A percentile compares a stretch with the other conserved stretches of the same genome.
Conservation (phyloP, 2,329 filamentous ascomycete species). For the Fusarium odoratissimum region DNA sequence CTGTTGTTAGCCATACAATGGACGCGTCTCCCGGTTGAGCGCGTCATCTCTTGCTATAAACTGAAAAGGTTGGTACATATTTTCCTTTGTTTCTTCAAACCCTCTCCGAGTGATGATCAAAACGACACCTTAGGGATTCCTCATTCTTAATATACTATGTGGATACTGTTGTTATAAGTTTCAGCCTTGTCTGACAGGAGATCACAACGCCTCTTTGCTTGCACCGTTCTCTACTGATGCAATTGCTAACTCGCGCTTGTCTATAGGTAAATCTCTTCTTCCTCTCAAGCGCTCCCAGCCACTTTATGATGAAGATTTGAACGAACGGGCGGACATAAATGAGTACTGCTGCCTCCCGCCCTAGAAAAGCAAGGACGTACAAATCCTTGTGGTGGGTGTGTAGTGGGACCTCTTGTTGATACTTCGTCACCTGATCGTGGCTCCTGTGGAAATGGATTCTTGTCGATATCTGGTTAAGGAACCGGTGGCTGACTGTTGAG, state of each 20-base stretch:
- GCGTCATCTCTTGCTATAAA: slow-evolving; percentile 13
- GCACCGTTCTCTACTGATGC: slow-evolving; percentile 6
- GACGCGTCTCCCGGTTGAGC: slow-evolving; percentile 10
- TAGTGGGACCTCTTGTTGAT: slow-evolving; percentile 70
- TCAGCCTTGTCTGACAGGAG: slow-evolving; percentile 75
- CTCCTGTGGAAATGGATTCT: slow-evolving; percentile 45
- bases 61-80: slow-evolving; percentile 60
- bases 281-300: slow-evolving; percentile 25
- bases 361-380: slow-evolving; percentile 70
- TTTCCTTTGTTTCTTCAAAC: background rate
- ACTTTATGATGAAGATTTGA: slow-evolving; percentile 72
- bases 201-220: slow-evolving; percentile 42
- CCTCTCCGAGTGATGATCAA: slow-evolving; percentile 67
- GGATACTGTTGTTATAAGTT: slow-evolving; percentile 71
- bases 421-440: slow-evolving; percentile 73
- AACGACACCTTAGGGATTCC: slow-evolving; percentile 73
- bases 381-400: slow-evolving; percentile 67
- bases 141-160: slow-evolving; percentile 75
- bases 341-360: slow-evolving; percentile 62
- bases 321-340: slow-evolving; percentile 78
- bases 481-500: slow-evolving; percentile 48
- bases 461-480: slow-evolving; percentile 41
- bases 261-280: slow-evolving; percentile 55
- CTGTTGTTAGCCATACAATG: slow-evolving; percentile 12
- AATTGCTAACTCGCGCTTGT: slow-evolving; percentile 53